phyloP scores from a whole-genome alignment of 2,329 filamentous ascomycete genomes.

The Neophaeococcomyces aloes region DNA sequence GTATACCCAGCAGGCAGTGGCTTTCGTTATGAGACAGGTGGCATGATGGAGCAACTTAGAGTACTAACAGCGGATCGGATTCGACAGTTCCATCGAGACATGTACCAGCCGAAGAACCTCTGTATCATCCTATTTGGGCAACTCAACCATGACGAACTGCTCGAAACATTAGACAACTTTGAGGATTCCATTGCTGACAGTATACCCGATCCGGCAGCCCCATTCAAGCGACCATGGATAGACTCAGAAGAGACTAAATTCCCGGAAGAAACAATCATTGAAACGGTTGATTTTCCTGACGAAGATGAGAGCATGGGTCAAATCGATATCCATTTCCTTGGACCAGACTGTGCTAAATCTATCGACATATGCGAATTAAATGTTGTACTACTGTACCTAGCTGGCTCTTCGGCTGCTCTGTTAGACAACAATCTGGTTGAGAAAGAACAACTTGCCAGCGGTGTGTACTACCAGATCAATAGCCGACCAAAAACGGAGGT shows the following conservation, averaged over 20 bases:
- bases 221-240: conserved; percentile 82
- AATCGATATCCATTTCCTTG: conserved; percentile 74
- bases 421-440: conserved; percentile 89
- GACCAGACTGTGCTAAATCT: conserved; percentile 66
- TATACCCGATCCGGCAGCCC: conserved; percentile 61
- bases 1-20: conserved; percentile 83
- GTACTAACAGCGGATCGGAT: conserved; percentile 81
- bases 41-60: conserved; percentile 85
- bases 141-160: conserved; percentile 68
- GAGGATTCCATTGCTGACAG: conserved; percentile 76
- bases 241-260: conserved; percentile 70
- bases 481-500: conserved; percentile 71
- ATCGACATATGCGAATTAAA: conserved; percentile 62
- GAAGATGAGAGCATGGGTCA: conserved; percentile 92
- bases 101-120: conserved; percentile 96
- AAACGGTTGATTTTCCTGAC: conserved; percentile 84
- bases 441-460: conserved; percentile 81
- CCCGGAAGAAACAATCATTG: conserved; percentile 60
- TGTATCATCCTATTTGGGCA: conserved; percentile 88
- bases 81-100: conserved; percentile 84
- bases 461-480: conserved; percentile 69
- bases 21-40: conserved; percentile 96
- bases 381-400: conserved; percentile 73
- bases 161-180: conserved; percentile 75
- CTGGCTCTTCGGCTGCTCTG: conserved; percentile 84